phyloP scores from a whole-genome alignment of 2,329 filamentous ascomycete species.

The Gaeumannomyces tritici region DNA sequence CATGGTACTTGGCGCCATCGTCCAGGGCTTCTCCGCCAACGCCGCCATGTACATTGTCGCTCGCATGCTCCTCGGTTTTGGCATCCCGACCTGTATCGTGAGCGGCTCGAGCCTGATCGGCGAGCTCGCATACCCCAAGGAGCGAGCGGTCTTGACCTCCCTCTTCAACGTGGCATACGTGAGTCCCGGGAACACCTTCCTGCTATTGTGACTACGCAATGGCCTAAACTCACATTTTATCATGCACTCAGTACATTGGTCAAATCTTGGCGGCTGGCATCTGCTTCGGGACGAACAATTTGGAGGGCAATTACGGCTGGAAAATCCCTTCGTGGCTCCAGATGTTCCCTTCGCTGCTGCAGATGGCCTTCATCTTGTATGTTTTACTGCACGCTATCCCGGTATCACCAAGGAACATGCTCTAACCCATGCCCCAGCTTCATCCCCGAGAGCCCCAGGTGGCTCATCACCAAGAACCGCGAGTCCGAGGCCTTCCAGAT shows the following conservation, averaged over 20 bases:
- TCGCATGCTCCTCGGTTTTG: constrained; percentile 49
- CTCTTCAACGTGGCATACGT: constrained; percentile 42
- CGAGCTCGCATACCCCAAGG: constrained; percentile 51
- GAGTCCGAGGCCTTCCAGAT: constrained; percentile 14
- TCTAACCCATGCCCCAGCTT: constrained; percentile 16
- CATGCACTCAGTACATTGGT: constrained; percentile 30
- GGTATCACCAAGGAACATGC: constrained; percentile 10
- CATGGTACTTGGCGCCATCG: constrained; percentile 41
- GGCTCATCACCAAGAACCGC: constrained; percentile 15
- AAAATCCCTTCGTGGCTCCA: constrained; percentile 25
- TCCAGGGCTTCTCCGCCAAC: constrained; percentile 38
- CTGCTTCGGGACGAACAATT: constrained; percentile 35
- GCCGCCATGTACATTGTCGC: constrained; percentile 49
- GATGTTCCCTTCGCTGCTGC: constrained; percentile 32
- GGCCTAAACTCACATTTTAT: background rate
- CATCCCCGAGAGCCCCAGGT: constrained; percentile 17
- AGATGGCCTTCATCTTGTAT: constrained; percentile 28
- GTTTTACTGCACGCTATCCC: constrained; percentile 14
- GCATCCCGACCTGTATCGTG: constrained; percentile 49
- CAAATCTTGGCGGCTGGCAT: constrained; percentile 38
- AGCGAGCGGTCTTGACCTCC: constrained; percentile 47
- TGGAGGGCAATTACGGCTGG: constrained; percentile 23
- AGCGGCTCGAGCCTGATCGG: constrained; percentile 48
- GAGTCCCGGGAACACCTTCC: background rate
- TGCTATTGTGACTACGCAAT: background rate